Base-by-base conservation (phyloP, 1,284 basidiomycete species). In the Cystobasidium sp. region DNA sequence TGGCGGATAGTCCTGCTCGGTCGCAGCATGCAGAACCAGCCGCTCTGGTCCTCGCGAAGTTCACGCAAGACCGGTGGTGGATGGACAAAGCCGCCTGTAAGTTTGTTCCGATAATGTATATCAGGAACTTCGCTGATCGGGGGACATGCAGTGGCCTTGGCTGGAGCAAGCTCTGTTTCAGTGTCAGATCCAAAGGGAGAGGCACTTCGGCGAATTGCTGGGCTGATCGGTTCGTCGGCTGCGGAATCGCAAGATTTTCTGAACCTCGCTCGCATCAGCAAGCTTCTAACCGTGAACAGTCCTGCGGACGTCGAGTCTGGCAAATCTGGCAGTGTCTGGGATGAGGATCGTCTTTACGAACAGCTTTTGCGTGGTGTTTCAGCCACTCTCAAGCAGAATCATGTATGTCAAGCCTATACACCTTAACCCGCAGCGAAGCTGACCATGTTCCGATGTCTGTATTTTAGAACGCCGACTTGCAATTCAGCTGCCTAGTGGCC, bases 61-160 rank as follows among this genome's bases (percentile, higher is more conserved):
- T 55, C 46, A 7, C 49, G 16, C 59, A 65, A 51, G 53, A 73
- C 22, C 24, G 44, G 18, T 73, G 70, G 70, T 73, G 70, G 70
- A 39, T 66, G 6, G 52, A 49, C 22, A 65, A 73, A 46, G 70
- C 70, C 6, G 46, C 55, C 22, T 22, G 70, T 65, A 59, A 41
- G 69, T 43, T 31, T 31, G 31, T 31, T 31, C 31, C 31, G 31
- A 31, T 31, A 31, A 31, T 63, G 8, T 1, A 8, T 63, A 6
- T 39, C 41, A 59, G 7, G 10, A 20, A 6, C 1, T 37, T 37
- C 64, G 49, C 64, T 14, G 16, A 39, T 31, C 39, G 39, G 16
- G 5, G 9, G 10, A 24, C 24, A 10, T 41, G 1, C 12, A 67
- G 46, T 43, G 47, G 46, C 64, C 5, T 5, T 55, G 12, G 31